Percentiles rank a stretch among this genome's conserved stretches.
Evolutionary conservation across 2,329 filamentous ascomycete species (phyloP).

Genomic region (Metarhizium anisopliae): DNA sequence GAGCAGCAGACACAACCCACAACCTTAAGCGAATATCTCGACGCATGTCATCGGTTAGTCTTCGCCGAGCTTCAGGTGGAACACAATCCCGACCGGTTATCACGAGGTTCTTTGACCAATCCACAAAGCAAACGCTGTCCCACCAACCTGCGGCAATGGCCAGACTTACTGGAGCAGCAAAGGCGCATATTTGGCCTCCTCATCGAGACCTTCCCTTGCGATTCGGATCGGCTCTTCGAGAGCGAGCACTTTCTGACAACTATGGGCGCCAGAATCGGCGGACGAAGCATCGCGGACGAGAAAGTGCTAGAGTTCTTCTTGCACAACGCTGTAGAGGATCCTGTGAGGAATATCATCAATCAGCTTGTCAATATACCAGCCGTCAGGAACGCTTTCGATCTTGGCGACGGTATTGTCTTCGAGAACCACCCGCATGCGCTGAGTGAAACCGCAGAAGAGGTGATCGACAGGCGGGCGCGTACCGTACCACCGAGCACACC

Average conservation of each 20-base stretch:
- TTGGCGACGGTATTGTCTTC: conserved; percentile 22
- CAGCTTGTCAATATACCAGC: conserved; percentile 15
- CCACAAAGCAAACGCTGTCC: conserved; percentile 21
- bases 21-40: conserved; percentile 22
- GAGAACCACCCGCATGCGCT: conserved; percentile 20
- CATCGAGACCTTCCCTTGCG: conserved; percentile 11
- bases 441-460: conserved; percentile 18
- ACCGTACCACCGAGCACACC: conserved; percentile 12
- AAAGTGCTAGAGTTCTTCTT: conserved; percentile 21
- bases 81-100: conserved; percentile 14
- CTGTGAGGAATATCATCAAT: conserved; percentile 19
- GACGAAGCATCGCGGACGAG: conserved; percentile 14
- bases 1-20: conserved; percentile 14
- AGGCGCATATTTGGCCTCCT: conserved; percentile 13
- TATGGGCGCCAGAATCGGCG: conserved; percentile 13
- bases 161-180: conserved; percentile 19
- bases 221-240: conserved; percentile 16
- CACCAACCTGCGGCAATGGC: conserved; percentile 18
- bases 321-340: neutral
- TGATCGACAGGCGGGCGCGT: conserved; percentile 11
- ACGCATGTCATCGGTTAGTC: conserved; percentile 17
- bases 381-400: conserved; percentile 12
- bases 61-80: conserved; percentile 17
- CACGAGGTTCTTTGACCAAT: conserved; percentile 19
- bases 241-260: conserved; percentile 12